Percentiles rank a stretch among this genome's conserved stretches.
phyloP scores from a whole-genome alignment of 176 grass and related monocot genomes.

The Aegilops longissima region DNA sequence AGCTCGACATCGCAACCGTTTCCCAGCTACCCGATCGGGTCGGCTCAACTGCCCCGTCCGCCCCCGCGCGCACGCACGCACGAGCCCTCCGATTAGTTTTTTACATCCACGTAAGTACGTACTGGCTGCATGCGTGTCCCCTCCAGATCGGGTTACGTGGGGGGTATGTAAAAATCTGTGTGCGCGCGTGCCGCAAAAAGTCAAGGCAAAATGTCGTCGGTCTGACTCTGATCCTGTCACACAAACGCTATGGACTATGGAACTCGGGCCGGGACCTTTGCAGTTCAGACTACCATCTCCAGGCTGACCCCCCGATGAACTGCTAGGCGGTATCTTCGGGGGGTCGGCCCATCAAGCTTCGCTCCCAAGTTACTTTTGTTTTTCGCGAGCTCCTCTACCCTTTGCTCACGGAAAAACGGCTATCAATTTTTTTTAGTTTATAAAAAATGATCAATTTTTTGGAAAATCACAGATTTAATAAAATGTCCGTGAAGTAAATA shows the following conservation, averaged over 20 bases:
- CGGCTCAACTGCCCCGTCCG: constrained; percentile 40
- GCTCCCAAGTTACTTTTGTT: too few species aligned
- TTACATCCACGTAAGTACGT: not conserved
- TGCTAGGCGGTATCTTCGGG: too few species aligned
- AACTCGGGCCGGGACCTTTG: too few species aligned
- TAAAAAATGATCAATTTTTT: too few species aligned
- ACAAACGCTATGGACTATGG: not conserved
- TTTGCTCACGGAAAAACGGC: too few species aligned
- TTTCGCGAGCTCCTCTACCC: too few species aligned
- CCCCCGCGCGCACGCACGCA: not conserved
- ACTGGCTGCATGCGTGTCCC: not conserved
- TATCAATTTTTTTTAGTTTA: too few species aligned
- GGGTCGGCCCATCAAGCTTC: too few species aligned
- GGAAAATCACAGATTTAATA: too few species aligned
- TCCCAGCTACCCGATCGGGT: constrained; percentile 49
- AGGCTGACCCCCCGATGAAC: too few species aligned
- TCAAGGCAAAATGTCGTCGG: not conserved
- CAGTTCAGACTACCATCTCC: too few species aligned
- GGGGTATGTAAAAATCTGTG: not conserved
- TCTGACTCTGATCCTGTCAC: not conserved
- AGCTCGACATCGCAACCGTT: not conserved
- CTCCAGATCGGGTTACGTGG: not conserved
- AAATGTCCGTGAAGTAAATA: too few species aligned
- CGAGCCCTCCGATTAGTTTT: not conserved
- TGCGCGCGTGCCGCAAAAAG: not conserved